Conservation (phyloP, 768 basidiomycete species). For the Pulveroboletus sp. region DNA sequence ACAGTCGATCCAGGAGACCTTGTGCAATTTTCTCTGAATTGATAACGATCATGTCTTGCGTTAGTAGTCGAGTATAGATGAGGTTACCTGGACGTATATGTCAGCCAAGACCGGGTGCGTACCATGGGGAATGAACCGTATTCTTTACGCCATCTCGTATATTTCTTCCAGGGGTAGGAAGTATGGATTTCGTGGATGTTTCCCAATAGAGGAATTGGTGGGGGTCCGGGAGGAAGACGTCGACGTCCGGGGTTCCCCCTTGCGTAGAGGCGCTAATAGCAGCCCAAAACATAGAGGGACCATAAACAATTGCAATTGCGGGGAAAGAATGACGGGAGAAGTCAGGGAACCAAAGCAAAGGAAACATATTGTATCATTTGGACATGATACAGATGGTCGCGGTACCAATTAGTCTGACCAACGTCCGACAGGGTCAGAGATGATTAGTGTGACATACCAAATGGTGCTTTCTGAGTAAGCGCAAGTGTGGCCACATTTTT, state of each 20-base stretch:
- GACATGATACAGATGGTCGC: too few relatives aligned
- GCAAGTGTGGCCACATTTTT: too few relatives aligned
- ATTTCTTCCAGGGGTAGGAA: constrained; percentile 20
- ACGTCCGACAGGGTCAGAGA: too few relatives aligned
- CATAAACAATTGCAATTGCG: not conserved
- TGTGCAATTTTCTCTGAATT: constrained; percentile 25
- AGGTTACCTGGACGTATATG: constrained; percentile 12
- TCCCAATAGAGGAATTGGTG: constrained; percentile 17
- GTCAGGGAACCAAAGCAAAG: not conserved
- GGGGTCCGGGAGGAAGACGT: constrained; percentile 21
- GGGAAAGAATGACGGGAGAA: too few relatives aligned
- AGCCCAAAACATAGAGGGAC: constrained; percentile 9
- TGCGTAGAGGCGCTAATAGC: constrained; percentile 8
- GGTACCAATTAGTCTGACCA: too few relatives aligned
- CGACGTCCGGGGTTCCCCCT: constrained; percentile 1
- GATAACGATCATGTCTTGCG: constrained; percentile 22
- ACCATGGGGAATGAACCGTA: constrained; percentile 14
- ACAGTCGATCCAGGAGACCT: constrained; percentile 21
- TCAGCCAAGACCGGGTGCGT: not conserved
- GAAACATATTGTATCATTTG: too few relatives aligned
- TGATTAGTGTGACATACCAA: too few relatives aligned
- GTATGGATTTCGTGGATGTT: constrained; percentile 18
- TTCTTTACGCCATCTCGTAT: constrained; percentile 15
- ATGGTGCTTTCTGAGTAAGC: too few relatives aligned
- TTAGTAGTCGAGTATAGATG: constrained; percentile 22